phyloP scores from a whole-genome alignment of 345 rosid genomes.

The Lumnitzera racemosa region DNA sequence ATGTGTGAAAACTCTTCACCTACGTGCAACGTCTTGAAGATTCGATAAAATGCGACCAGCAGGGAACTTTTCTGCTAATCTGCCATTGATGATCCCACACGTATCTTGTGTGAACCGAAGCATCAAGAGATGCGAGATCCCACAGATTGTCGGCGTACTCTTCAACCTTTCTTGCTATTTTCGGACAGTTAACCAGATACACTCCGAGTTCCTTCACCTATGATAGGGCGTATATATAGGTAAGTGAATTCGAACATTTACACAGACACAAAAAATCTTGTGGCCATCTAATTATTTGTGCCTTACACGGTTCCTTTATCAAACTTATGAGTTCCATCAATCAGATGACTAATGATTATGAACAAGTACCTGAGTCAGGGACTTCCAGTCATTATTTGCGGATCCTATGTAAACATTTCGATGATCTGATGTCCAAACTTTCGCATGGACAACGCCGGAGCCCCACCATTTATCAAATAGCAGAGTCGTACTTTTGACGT shows the following conservation, averaged over 20 bases:
- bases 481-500: conserved; percentile 56
- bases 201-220: conserved; percentile 87
- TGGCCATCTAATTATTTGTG: too few relatives aligned
- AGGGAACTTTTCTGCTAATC: conserved; percentile 66
- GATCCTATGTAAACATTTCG: conserved; percentile 77
- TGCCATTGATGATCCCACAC: conserved; percentile 69
- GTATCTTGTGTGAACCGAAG: conserved; percentile 38
- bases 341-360: too few relatives aligned
- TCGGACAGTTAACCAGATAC: conserved; percentile 61
- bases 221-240: too few relatives aligned
- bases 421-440: conserved; percentile 79
- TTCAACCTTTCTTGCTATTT: conserved; percentile 45
- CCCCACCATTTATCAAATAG: conserved; percentile 75
- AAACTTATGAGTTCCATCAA: too few relatives aligned
- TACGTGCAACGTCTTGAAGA: conserved; percentile 50
- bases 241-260: too few relatives aligned
- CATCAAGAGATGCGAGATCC: conserved; percentile 53
- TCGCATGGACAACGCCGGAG: conserved; percentile 78
- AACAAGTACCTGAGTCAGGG: conserved; percentile 68
- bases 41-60: conserved; percentile 80
- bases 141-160: conserved; percentile 58
- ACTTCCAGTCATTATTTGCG: conserved; percentile 93
- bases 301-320: too few relatives aligned
- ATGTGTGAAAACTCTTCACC: neutral
- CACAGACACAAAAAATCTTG: too few relatives aligned